phyloP scores from a whole-genome alignment of 148 eudicot species.

The Persicaria maculosa region DNA sequence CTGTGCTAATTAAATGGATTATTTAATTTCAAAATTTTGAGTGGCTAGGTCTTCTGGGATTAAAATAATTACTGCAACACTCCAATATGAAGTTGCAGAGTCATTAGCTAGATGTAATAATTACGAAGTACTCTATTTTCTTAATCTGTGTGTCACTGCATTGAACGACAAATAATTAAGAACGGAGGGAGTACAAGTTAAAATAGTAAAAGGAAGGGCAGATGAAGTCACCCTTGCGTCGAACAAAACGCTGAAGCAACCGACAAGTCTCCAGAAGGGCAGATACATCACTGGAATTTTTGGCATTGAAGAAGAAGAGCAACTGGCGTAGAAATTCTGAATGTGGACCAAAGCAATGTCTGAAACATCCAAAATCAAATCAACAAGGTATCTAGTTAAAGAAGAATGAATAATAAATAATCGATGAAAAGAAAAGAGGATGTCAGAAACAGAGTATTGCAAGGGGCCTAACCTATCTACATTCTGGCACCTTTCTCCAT shows the following conservation, averaged over 20 bases:
- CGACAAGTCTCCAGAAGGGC: constrained; percentile 76
- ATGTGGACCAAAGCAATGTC: constrained; percentile 70
- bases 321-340: constrained; percentile 77
- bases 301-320: constrained; percentile 71
- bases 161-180: too few species aligned
- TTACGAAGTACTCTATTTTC: too few species aligned
- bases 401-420: background rate
- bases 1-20: too few species aligned
- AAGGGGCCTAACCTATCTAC: constrained; percentile 50
- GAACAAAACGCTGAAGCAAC: constrained; percentile 49
- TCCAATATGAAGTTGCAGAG: too few species aligned
- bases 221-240: constrained; percentile 40
- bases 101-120: too few species aligned
- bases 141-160: too few species aligned
- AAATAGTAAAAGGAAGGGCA: background rate
- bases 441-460: background rate
- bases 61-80: too few species aligned
- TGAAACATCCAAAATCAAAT: constrained; percentile 29
- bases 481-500: constrained; percentile 58
- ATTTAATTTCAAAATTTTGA: too few species aligned
- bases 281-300: constrained; percentile 44
- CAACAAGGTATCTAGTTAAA: background rate
- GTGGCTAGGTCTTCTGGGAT: too few species aligned
- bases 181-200: too few species aligned
- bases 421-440: constrained; percentile 8